Evolutionary conservation across 768 basidiomycete species (phyloP), one percentile per base, ranked within the genome.

Genomic region (Lactifluus piperatus): DNA sequence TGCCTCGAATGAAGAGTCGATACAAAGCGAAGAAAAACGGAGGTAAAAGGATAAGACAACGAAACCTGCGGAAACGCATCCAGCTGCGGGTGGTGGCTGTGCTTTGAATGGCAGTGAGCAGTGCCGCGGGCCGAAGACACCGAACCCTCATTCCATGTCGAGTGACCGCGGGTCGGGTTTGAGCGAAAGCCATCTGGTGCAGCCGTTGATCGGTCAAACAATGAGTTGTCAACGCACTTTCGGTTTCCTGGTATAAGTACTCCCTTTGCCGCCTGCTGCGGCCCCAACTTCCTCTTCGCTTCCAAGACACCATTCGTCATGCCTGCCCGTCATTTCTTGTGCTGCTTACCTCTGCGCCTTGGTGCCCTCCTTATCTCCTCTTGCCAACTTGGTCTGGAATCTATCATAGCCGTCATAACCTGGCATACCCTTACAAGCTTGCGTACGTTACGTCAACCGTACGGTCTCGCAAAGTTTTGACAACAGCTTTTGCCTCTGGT

Each of bases 321-420:
- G 63, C 22, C 27, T 24, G 60, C 63, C 44, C 64, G 48, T 16
- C 57, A 63, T 49, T 64, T 63, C 39, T 50, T 55, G 34, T 63
- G 58, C 37, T 63, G 64, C 32, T 18, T 65, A 18, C 64, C 64
- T 44, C 22, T 65, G 44, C 57, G 64, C 34, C 52, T 65, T n/a
- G 64, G 64, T 9, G 58, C 62, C 27, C 36, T 64, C 2, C 54
- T 65, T 22, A 60, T 65, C 41, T 59, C 62, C 37, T 8, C 52
- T 22, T 5, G 11, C 45, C 64, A 65, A 57, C 32, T 60, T 13
- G 9, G 47, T 48, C 2, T 57, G 7, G 14, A 5, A 5, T 58
- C 51, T 24, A 30, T 65, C n/a, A 11, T 64, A 14, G 62, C 64
- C 7, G 62, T 45, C 6, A 55, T 13, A 0, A 7, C 30, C 22